phyloP scores from a whole-genome alignment of 2,329 filamentous ascomycete genomes.

The Phaeosphaeriaceae sp. region DNA sequence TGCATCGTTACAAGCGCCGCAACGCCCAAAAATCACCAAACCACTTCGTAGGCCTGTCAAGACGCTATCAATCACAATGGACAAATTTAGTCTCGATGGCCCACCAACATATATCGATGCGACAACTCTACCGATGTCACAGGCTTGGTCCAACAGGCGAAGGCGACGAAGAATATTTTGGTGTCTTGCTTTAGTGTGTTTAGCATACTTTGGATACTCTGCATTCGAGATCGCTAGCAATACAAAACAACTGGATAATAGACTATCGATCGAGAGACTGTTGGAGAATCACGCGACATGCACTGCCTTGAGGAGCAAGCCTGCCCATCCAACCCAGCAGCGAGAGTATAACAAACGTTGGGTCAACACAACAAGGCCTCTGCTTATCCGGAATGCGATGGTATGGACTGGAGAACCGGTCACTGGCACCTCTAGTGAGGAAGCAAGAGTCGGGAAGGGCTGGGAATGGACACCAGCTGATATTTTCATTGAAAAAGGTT shows the following conservation, averaged over 20 bases:
- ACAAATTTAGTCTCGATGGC: constrained; percentile 19
- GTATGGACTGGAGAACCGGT: constrained; percentile 70
- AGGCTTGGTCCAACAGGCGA: constrained; percentile 18
- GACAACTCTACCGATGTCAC: constrained; percentile 8
- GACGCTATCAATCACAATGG: constrained; percentile 14
- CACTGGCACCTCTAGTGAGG: constrained; percentile 59
- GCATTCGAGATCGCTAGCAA: constrained; percentile 22
- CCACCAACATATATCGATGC: constrained; percentile 34
- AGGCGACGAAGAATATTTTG: constrained; percentile 26
- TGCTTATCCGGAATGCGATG: constrained; percentile 70
- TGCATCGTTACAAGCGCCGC: too few species aligned
- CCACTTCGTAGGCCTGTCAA: too few species aligned
- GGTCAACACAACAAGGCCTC: constrained; percentile 63
- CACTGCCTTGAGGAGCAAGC: constrained; percentile 60
- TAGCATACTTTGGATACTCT: constrained; percentile 28
- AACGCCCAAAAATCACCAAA: too few species aligned
- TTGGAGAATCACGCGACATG: constrained; percentile 63
- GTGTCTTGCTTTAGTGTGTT: constrained; percentile 20
- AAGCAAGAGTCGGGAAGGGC: constrained; percentile 64
- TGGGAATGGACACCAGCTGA: constrained; percentile 67
- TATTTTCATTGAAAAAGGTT: constrained; percentile 65
- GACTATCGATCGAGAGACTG: constrained; percentile 61
- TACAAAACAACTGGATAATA: constrained; percentile 16
- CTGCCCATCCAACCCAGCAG: constrained; percentile 61
- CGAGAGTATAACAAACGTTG: constrained; percentile 67